Conservation (phyloP, 345 rosid genomes). For the Aethionema arabicum region DNA sequence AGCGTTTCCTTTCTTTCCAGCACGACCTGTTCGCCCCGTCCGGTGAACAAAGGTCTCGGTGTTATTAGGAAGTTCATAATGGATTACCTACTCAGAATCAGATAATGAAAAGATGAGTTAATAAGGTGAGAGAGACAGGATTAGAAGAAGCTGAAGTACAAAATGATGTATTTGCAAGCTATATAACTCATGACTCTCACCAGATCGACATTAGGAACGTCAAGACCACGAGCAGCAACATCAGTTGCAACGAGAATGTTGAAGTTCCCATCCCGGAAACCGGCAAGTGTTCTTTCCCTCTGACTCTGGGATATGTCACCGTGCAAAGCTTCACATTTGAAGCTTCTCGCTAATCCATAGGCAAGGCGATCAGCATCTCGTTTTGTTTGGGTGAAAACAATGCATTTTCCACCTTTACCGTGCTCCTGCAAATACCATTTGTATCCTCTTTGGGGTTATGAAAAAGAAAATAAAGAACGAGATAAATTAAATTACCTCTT, state of each 20-base stretch:
- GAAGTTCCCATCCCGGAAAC: conserved; percentile 78
- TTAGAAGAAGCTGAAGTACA: conserved; percentile 1
- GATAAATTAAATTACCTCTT: too few species aligned
- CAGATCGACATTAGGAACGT: conserved; percentile 94
- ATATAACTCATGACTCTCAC: conserved; percentile 42
- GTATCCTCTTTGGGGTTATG: too few species aligned
- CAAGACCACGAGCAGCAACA: conserved; percentile 99
- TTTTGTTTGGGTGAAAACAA: conserved; percentile 91
- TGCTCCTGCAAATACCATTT: conserved; percentile 31
- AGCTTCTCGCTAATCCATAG: conserved; percentile 61
- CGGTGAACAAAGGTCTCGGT: conserved; percentile 99
- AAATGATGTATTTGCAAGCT: background rate
- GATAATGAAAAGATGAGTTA: background rate
- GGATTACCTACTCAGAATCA: conserved; percentile 56
- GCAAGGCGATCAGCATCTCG: conserved; percentile 93
- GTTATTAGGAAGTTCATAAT: conserved; percentile 86
- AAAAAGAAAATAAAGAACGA: too few species aligned
- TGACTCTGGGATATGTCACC: conserved; percentile 91
- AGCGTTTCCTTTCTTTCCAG: conserved; percentile 96
- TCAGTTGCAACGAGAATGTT: conserved; percentile 94
- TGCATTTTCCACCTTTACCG: conserved; percentile 82
- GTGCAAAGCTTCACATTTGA: conserved; percentile 87
- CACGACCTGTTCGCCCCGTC: conserved; percentile 99
- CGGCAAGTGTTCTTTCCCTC: conserved; percentile 91
- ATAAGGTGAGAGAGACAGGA: conserved; percentile 7